Evolutionary conservation across 148 eudicot species (phyloP).

Genomic region (Chenopodium quinoa): DNA sequence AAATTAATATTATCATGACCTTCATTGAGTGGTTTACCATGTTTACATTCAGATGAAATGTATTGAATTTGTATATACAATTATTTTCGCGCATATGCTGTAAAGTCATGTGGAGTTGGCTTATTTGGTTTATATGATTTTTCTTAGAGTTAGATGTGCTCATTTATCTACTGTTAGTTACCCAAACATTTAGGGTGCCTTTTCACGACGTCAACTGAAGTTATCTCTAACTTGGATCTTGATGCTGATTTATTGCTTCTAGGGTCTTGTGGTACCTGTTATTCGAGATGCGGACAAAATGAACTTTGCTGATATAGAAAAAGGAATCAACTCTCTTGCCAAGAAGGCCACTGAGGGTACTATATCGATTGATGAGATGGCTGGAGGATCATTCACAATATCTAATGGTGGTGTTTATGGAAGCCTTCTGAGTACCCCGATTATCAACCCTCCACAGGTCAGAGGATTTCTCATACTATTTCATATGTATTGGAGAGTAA

Average conservation of each 20-base stretch:
- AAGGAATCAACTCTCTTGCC: constrained; percentile 77
- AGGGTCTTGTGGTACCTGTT: constrained; percentile 98
- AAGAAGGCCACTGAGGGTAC: constrained; percentile 83
- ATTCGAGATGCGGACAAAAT: constrained; percentile 70
- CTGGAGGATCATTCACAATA: constrained; percentile 90
- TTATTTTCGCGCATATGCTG: background rate
- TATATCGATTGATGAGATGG: constrained; percentile 94
- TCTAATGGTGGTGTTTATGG: constrained; percentile 99
- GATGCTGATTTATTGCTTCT: constrained; percentile 12
- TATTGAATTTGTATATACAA: background rate
- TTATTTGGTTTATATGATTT: background rate
- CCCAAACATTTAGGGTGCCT: background rate
- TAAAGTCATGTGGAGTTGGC: background rate
- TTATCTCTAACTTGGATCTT: background rate
- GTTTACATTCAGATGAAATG: background rate
- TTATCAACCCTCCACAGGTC: constrained; percentile 98
- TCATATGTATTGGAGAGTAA: background rate
- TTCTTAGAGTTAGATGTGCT: background rate
- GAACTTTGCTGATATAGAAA: constrained; percentile 96
- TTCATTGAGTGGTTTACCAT: background rate
- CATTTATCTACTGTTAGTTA: background rate
- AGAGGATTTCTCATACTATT: background rate
- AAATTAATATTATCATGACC: background rate
- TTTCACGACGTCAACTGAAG: background rate
- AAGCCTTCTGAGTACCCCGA: constrained; percentile 94